phyloP scores from a whole-genome alignment of 2,329 filamentous ascomycete genomes.

The Cladosporium austrohemisphaericum region DNA sequence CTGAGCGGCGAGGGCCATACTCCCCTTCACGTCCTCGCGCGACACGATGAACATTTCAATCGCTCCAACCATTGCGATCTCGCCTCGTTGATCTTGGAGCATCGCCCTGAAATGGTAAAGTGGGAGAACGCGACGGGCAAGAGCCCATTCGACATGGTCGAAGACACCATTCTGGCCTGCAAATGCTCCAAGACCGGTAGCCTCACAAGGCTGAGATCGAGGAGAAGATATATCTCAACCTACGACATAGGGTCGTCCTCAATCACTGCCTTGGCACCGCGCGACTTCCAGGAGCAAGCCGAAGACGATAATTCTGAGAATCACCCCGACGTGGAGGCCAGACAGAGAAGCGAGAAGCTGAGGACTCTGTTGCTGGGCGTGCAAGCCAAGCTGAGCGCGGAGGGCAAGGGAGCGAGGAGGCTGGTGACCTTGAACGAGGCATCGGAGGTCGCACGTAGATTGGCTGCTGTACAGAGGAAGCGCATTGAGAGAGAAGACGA shows the following conservation, averaged over 20 bases:
- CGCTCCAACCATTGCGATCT: constrained; percentile 36
- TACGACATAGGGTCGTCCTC: constrained; percentile 9
- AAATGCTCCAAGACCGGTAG: constrained; percentile 20
- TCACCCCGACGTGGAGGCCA: not conserved
- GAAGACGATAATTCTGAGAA: not conserved
- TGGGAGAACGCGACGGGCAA: constrained; percentile 73
- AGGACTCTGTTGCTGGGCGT: constrained; percentile 37
- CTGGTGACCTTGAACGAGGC: constrained; percentile 57
- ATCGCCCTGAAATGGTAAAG: constrained; percentile 57
- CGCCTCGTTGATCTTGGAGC: constrained; percentile 53
- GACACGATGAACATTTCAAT: constrained; percentile 32
- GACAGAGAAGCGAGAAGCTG: constrained; percentile 24
- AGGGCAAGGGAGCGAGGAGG: constrained; percentile 43
- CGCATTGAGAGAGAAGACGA: constrained; percentile 5
- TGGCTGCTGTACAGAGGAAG: constrained; percentile 20
- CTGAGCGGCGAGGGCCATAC: constrained; percentile 65
- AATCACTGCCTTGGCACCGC: constrained; percentile 14
- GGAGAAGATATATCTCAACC: not conserved
- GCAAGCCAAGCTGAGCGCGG: constrained; percentile 21
- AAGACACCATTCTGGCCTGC: constrained; percentile 49
- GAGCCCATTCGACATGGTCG: constrained; percentile 66
- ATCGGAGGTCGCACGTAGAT: constrained; percentile 54
- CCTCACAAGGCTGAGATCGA: no score
- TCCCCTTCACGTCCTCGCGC: constrained; percentile 57
- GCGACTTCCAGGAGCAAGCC: not conserved